Percentiles rank a stretch among this genome's conserved stretches.
Conservation (phyloP, 148 eudicot species). For the Rhododendron williamsianum region DNA sequence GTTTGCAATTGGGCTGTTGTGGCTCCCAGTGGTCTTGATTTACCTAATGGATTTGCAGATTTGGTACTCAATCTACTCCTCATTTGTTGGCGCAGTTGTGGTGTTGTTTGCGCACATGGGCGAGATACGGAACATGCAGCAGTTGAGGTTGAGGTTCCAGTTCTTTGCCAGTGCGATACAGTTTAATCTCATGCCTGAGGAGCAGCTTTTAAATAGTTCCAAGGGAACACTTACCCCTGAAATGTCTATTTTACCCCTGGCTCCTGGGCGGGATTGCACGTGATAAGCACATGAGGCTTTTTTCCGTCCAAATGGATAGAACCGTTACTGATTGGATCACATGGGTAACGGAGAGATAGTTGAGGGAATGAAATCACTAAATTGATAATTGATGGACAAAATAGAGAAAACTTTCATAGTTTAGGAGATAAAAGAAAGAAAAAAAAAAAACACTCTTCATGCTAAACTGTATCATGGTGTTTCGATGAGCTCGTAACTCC, state of each 20-base stretch:
- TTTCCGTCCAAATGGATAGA: no score
- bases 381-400: no score
- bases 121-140: slow-evolving; percentile 76
- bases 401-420: no score
- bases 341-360: no score
- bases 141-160: slow-evolving; percentile 76
- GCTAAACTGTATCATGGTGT: not conserved
- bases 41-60: slow-evolving; percentile 84
- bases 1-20: slow-evolving; percentile 66
- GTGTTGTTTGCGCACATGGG: slow-evolving; percentile 76
- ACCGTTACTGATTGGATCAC: no score
- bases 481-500: not conserved
- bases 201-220: slow-evolving; percentile 45
- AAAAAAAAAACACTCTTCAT: no score
- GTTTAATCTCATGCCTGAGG: slow-evolving; percentile 85
- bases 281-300: no score
- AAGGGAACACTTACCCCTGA: slow-evolving; percentile 31
- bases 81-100: slow-evolving; percentile 63
- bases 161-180: slow-evolving; percentile 88
- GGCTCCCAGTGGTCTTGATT: slow-evolving; percentile 80
- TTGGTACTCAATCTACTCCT: slow-evolving; percentile 79
- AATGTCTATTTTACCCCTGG: no score
- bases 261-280: no score
- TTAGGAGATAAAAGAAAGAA: no score
- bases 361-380: no score